Conservation (phyloP, 1,139 yeast genomes). For the Scheffersomyces titani region DNA sequence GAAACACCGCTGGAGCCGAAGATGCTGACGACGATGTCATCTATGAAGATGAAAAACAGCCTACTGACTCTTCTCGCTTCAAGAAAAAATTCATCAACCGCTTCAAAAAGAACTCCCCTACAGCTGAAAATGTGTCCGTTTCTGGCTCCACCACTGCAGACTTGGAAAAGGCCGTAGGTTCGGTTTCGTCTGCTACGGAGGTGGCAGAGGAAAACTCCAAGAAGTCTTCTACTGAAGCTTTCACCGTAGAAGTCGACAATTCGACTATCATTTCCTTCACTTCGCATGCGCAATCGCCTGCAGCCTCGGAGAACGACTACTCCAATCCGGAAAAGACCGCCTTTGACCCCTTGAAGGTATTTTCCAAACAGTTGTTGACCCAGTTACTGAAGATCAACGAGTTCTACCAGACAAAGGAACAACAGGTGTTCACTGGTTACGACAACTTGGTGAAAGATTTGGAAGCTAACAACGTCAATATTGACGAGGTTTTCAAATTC, state of each 20-base stretch:
- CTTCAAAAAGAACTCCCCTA: conserved; percentile 9
- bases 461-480: conserved; percentile 28
- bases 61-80: conserved; percentile 3
- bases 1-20: conserved; percentile 1
- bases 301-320: conserved; percentile 6
- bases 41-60: conserved; percentile 6
- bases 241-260: conserved; percentile 8
- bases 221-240: conserved; percentile 6
- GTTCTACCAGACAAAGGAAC: conserved; percentile 55
- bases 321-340: conserved; percentile 17
- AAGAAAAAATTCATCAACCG: conserved; percentile 15
- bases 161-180: neutral
- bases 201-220: neutral
- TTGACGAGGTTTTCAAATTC: conserved; percentile 30
- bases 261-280: conserved; percentile 8
- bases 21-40: conserved; percentile 5
- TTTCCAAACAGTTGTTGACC: conserved; percentile 50
- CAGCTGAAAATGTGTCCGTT: neutral
- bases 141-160: conserved; percentile 1
- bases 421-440: conserved; percentile 47
- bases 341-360: conserved; percentile 51
- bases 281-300: neutral
- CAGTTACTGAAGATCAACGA: conserved; percentile 58
- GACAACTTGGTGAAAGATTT: conserved; percentile 45
- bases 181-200: neutral